Base-by-base conservation (phyloP, 2,329 filamentous ascomycete genomes). In the Fusarium sp. region DNA sequence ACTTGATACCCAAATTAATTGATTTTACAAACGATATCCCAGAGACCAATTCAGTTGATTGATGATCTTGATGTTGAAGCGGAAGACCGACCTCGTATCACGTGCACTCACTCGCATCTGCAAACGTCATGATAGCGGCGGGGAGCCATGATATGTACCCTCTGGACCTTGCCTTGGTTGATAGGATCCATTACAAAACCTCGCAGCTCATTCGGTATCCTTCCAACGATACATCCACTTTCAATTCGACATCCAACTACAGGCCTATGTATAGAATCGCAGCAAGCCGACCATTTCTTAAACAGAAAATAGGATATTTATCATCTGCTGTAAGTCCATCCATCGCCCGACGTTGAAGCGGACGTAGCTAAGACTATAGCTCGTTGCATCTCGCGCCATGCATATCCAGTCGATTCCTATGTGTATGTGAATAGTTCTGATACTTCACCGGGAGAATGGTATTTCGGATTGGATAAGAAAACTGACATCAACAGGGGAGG, bases 351-450 rank as follows among this genome's bases (percentile, higher is more conserved):
- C 23, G 23, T 16, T n/a, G 16, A 61, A 26, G 2, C 18, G 23
- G 13, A 10, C 18, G 8, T 31, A 14, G 26, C 55, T 73, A 19
- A 65, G 41, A 54, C 54, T 61, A 39, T 57, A 65, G 55, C 45
- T 64, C 31, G 60, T 70, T 45, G 48, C 69, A 62, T 74, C 74
- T 31, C 70, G 77, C 74, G 66, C 71, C 72, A 96, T 96, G 93
- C 92, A 95, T 88, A 91, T 95, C 82, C 88, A 93, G 81, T 92
- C 91, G 73, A 95, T 96, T 81, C 92, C 92, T 60, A 95, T 96
- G 92, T 95, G 93, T 94, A 88, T 77, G 89, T 84, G n/a, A 25
- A 9, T 21, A 18, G 21, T 30, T 31, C 37, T 37, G 18, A 28
- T 25, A 13, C 13, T 28, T 21, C 13, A 23, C 7, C 12, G 18